Conservation (phyloP, 2,329 filamentous ascomycete genomes). For the Massarina eburnea region DNA sequence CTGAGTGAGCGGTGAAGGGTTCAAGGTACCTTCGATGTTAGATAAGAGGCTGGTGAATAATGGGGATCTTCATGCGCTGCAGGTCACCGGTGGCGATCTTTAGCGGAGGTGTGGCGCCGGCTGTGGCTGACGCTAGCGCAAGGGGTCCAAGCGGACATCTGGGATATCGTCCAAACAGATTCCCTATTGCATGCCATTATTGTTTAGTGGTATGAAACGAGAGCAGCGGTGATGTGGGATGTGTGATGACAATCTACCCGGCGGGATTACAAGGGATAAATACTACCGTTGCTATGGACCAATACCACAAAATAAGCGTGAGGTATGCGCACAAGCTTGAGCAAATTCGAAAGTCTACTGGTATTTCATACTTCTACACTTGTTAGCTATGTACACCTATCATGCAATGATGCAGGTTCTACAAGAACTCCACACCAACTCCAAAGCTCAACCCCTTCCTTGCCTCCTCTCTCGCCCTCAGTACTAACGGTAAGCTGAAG, state of each 20-base stretch:
- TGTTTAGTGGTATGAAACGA: too few species aligned
- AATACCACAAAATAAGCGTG: too few species aligned
- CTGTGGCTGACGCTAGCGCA: conserved; percentile 5
- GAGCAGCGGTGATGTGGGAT: too few species aligned
- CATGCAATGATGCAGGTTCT: conserved; percentile 32
- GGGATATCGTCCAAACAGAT: too few species aligned
- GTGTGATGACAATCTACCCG: too few species aligned
- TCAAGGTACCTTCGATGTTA: neutral
- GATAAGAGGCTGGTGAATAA: neutral
- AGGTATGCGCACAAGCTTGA: too few species aligned
- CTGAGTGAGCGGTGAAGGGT: neutral
- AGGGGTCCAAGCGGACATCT: neutral
- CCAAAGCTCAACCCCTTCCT: conserved; percentile 92
- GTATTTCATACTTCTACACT: neutral
- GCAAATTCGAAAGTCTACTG: neutral
- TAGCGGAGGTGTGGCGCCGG: neutral
- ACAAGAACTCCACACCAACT: conserved; percentile 96
- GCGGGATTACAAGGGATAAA: too few species aligned
- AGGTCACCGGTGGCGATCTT: conserved; percentile 1
- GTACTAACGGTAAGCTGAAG: conserved; percentile 82
- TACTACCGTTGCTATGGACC: too few species aligned
- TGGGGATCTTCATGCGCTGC: neutral
- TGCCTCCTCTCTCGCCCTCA: conserved; percentile 80
- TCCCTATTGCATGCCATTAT: neutral
- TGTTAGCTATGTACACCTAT: neutral